These are phyloP conservation scores for Pythium periplocum DNA, from an alignment of 352 stramenopile genomes.

Conservation along the genomic window DNA sequence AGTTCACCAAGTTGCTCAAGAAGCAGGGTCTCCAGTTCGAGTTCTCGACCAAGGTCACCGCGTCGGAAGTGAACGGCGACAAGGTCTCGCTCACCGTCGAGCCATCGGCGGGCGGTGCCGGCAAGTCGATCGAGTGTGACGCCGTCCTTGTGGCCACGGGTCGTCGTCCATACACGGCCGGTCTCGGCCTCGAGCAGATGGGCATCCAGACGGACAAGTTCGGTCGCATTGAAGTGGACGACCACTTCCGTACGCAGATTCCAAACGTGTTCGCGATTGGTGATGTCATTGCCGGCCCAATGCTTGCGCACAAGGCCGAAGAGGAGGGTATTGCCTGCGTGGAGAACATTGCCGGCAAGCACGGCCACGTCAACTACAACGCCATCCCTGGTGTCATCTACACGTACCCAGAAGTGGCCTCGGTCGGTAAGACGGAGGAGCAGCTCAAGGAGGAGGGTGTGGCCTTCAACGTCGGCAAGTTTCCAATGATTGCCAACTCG, in stretches of 20 bases:
- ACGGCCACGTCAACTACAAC: slow-evolving; percentile 99
- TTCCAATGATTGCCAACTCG: slow-evolving; percentile 98
- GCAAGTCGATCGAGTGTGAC: slow-evolving; percentile 66
- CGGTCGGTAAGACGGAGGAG: slow-evolving; percentile 97
- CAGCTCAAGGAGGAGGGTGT: slow-evolving; percentile 95
- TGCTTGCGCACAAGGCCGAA: slow-evolving; percentile 99
- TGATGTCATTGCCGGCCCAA: slow-evolving; percentile 97
- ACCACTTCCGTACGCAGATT: slow-evolving; percentile 95
- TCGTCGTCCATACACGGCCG: slow-evolving; percentile 94
- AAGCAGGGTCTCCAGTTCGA: slow-evolving; percentile 99
- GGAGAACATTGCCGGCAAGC: slow-evolving; percentile 96
- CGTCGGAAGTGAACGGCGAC: slow-evolving; percentile 88
- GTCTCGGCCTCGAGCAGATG: slow-evolving; percentile 95
- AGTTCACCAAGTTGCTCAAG: slow-evolving; percentile 97
- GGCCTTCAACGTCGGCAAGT: slow-evolving; percentile 96
- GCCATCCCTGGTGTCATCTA: slow-evolving; percentile 99
- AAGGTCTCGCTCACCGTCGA: slow-evolving; percentile 96
- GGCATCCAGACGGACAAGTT: slow-evolving; percentile 97
- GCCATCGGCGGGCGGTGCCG: slow-evolving; percentile 55
- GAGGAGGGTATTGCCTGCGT: slow-evolving; percentile 98
- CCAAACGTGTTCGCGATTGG: slow-evolving; percentile 95
- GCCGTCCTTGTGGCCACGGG: slow-evolving; percentile 85
- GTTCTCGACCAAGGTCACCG: slow-evolving; percentile 96
- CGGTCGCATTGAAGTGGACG: slow-evolving; percentile 95
- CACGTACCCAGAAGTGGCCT: slow-evolving; percentile 95